phyloP scores from a whole-genome alignment of 2,329 filamentous ascomycete species.

The Pyricularia sp. region DNA sequence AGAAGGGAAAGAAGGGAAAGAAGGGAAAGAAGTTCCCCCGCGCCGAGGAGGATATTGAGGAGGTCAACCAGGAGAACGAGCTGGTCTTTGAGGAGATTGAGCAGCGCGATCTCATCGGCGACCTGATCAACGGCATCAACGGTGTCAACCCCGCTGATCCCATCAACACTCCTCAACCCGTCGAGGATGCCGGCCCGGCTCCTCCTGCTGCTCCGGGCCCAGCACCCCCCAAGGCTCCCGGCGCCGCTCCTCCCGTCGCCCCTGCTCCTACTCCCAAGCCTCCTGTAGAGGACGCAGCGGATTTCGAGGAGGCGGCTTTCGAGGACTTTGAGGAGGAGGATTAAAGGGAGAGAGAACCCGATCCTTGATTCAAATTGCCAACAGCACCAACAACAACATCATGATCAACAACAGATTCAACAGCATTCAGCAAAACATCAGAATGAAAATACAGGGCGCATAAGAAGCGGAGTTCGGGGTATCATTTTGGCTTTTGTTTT shows the following conservation, averaged over 20 bases:
- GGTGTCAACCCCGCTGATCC: not conserved
- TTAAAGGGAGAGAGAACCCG: not conserved
- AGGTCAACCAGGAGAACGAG: not conserved
- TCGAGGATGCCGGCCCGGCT: not conserved
- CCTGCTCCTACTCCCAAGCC: not conserved
- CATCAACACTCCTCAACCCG: not conserved
- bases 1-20: constrained; percentile 3
- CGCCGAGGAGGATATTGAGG: not conserved
- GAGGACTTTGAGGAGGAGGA: not conserved
- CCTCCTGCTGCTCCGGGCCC: not conserved
- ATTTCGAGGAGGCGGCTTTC: not conserved
- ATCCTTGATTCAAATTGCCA: not conserved
- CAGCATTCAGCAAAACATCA: not conserved
- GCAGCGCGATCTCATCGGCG: not conserved
- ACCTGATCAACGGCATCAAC: not conserved
- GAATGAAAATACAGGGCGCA: not conserved
- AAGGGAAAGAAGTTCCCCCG: constrained; percentile 1
- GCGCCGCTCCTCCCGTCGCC: not conserved
- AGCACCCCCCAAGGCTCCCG: not conserved
- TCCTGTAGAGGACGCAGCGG: not conserved
- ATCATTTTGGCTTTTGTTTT: not conserved
- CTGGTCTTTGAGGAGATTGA: not conserved
- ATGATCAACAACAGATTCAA: not conserved
- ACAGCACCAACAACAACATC: not conserved
- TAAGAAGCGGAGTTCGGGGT: not conserved